These are phyloP conservation scores for Cucurbita moschata DNA, from an alignment of 306 rosid species.

Conservation along the genomic window DNA sequence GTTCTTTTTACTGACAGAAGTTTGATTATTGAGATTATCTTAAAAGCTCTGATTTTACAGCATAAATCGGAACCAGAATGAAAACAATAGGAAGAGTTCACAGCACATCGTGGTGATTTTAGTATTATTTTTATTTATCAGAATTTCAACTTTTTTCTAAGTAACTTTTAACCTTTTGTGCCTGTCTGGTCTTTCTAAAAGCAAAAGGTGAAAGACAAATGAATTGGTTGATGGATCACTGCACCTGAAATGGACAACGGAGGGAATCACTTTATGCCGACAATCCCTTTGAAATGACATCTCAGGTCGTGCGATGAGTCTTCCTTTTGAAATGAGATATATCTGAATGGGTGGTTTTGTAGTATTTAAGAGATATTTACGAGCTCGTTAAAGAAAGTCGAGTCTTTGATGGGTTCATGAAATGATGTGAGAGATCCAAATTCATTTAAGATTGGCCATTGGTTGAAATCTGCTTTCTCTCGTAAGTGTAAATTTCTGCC, in stretches of 20 bases:
- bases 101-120: not conserved
- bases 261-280: not conserved
- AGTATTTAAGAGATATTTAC: not conserved
- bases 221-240: not conserved
- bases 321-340: not conserved
- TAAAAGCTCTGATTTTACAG: not conserved
- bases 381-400: not conserved
- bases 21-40: not conserved
- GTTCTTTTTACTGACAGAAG: not conserved
- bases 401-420: not conserved
- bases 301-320: not conserved
- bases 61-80: not conserved
- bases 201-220: not conserved
- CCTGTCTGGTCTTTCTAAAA: not conserved
- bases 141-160: not conserved
- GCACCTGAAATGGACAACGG: not conserved
- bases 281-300: not conserved
- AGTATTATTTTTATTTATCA: not conserved
- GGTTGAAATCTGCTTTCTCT: not conserved
- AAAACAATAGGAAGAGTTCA: not conserved
- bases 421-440: not conserved
- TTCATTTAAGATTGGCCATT: not conserved
- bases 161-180: not conserved
- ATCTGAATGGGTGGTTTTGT: not conserved
- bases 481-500: not conserved